These are phyloP conservation scores for Capsaspora owczarzaki DNA, from an alignment of 78 protist genomes.

Conservation along the genomic window DNA sequence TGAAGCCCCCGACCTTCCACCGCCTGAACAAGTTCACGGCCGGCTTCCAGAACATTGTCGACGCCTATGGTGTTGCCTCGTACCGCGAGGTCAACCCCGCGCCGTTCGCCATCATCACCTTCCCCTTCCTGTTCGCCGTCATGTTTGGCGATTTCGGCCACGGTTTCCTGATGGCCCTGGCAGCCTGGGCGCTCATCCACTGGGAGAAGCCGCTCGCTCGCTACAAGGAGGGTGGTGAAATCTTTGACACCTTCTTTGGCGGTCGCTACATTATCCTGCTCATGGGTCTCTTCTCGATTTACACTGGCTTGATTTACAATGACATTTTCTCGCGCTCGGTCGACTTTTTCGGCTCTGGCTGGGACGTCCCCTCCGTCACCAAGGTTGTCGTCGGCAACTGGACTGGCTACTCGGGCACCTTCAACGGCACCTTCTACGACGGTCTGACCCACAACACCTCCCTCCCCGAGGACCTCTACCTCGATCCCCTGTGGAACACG, in stretches of 20 bases:
- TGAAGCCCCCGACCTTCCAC: slow-evolving; percentile 82
- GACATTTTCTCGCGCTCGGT: slow-evolving; percentile 78
- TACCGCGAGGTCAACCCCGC: slow-evolving; percentile 87
- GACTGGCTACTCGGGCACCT: no score
- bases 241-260: slow-evolving; percentile 74
- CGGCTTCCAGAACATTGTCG: slow-evolving; percentile 79
- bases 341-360: slow-evolving; percentile 21
- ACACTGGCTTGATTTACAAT: slow-evolving; percentile 95
- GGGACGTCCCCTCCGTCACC: neutral
- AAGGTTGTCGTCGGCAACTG: neutral
- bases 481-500: no score
- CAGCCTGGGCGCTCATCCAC: slow-evolving; percentile 47
- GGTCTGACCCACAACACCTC: no score
- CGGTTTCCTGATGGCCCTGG: slow-evolving; percentile 76
- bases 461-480: no score
- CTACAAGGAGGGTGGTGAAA: slow-evolving; percentile 49
- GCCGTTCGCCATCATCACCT: slow-evolving; percentile 88
- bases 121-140: slow-evolving; percentile 99
- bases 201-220: slow-evolving; percentile 58
- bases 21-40: slow-evolving; percentile 39
- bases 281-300: slow-evolving; percentile 94
- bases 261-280: slow-evolving; percentile 96
- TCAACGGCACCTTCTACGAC: no score
- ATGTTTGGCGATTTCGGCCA: slow-evolving; percentile 99
- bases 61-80: slow-evolving; percentile 81